Conservation (phyloP, 1,284 basidiomycete species). For the Xerocomus minutiporus region DNA sequence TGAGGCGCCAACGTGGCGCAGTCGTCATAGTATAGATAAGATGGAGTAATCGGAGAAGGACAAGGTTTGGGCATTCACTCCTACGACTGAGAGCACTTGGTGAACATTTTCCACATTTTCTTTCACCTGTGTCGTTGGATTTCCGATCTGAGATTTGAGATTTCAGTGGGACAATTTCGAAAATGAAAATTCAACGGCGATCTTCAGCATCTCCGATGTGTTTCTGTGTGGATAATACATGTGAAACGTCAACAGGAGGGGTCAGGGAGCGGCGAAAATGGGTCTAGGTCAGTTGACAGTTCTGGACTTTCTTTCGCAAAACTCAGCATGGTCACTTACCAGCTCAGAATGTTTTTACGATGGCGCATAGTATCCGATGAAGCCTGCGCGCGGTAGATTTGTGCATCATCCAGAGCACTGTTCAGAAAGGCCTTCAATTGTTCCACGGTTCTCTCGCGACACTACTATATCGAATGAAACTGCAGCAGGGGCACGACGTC, state of each 20-base stretch:
- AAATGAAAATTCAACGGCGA: constrained; percentile 47
- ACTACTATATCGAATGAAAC: too few species aligned
- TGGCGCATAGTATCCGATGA: constrained; percentile 54
- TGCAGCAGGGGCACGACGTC: too few species aligned
- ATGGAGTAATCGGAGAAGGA: not conserved
- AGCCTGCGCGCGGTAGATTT: constrained; percentile 48
- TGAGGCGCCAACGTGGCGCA: not conserved
- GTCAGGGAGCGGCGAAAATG: not conserved
- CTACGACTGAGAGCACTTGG: too few species aligned
- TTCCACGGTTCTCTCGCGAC: too few species aligned
- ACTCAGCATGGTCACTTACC: constrained; percentile 50
- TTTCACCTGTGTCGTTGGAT: too few species aligned
- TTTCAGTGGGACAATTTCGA: constrained; percentile 42
- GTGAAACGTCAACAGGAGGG: not conserved
- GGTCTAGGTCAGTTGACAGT: constrained; percentile 40
- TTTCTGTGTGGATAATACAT: constrained; percentile 27
- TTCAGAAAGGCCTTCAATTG: constrained; percentile 42
- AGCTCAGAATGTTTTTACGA: constrained; percentile 53
- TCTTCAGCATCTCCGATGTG: constrained; percentile 40
- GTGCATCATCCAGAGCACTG: constrained; percentile 54
- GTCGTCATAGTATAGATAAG: too few species aligned
- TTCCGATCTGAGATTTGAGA: constrained; percentile 14
- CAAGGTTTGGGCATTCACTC: too few species aligned
- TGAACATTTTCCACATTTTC: too few species aligned
- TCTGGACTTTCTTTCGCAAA: constrained; percentile 48